Evolutionary conservation across 148 eudicot genomes (phyloP), one percentile per base, ranked within the genome.

Genomic region (Vaccinium corymbosum): DNA sequence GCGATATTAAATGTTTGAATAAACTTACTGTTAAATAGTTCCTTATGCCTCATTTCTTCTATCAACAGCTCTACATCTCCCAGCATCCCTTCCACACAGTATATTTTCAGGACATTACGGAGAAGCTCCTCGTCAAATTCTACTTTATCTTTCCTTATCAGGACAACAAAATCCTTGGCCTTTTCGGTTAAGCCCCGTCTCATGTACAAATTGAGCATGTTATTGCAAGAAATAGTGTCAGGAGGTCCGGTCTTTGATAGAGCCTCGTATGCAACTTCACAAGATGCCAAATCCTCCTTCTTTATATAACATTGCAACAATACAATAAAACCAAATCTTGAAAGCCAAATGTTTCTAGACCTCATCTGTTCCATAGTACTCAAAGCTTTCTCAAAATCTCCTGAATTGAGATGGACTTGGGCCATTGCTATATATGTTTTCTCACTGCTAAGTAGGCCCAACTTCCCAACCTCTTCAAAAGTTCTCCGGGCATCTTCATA

Each of bases 341-440:
- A 94, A 80, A 87, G 90, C 52, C 79, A 62, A 76, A 91, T 89
- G 83, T 89, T 89, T 81, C 81, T 90, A 85, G 86, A 86, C 87
- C 89, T 94, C 97, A 95, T 92, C 59, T 82, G 81, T 75, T 92
- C 93, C 93, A 95, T 91, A 7, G 80, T 81, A 64, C 74, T 71
- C 85, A 93, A 86, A 35, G 98, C 97, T 87, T 94, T 91, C 53
- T 84, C 89, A 85, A 72, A 76, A 76, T 90, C 82, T 64, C 94
- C 93, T 38, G 91, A 87, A 80, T 83, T 89, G 81, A 95, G 90
- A 91, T 95, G 91, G 53, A 94, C 98, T 84, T 92, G 98, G 74
- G 98, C 98, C 98, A 95, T 95, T 71, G 98, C 86, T 76, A 86
- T 81, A 81, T 90, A 95, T n/a, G 98, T 93, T 86, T 92, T 95